phyloP scores from a whole-genome alignment of 164 flowering plant genomes.

The Vitis cinerea region DNA sequence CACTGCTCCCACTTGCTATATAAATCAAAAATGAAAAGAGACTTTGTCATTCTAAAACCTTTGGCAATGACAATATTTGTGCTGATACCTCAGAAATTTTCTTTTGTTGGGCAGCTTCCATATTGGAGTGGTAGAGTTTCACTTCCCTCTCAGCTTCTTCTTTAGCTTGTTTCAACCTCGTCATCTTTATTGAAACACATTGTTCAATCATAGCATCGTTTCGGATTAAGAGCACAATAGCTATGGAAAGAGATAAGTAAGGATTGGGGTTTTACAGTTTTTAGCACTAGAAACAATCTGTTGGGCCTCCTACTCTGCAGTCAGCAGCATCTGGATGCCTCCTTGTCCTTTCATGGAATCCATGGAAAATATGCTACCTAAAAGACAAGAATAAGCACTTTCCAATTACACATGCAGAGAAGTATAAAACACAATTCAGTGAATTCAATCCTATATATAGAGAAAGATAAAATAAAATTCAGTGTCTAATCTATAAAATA shows the following conservation, averaged over 20 bases:
- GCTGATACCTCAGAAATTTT: constrained; percentile 42
- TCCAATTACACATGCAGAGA: too few species aligned
- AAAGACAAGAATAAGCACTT: too few species aligned
- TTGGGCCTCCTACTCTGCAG: constrained; percentile 72
- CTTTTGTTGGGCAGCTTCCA: constrained; percentile 57
- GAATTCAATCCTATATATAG: too few species aligned
- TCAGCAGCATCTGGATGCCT: constrained; percentile 65
- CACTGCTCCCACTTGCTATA: constrained; percentile 49
- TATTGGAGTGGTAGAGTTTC: constrained; percentile 33
- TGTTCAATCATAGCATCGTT: background rate
- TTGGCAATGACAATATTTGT: background rate
- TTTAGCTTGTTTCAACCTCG: constrained; percentile 68
- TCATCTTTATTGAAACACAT: constrained; percentile 35
- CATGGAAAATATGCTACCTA: constrained; percentile 17
- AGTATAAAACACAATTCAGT: too few species aligned
- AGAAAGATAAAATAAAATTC: too few species aligned
- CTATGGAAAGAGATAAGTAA: too few species aligned
- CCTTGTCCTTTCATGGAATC: constrained; percentile 61
- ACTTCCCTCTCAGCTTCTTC: constrained; percentile 65
- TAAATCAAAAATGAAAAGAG: background rate
- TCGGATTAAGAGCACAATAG: too few species aligned
- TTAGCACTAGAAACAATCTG: constrained; percentile 52
- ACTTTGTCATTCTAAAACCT: background rate
- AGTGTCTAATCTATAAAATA: too few species aligned
- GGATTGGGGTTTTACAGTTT: constrained; percentile 31